Evolutionary conservation across 2,329 filamentous ascomycete genomes (phyloP), one percentile per base, ranked within the genome.

Genomic region (Venturia oleaginea): DNA sequence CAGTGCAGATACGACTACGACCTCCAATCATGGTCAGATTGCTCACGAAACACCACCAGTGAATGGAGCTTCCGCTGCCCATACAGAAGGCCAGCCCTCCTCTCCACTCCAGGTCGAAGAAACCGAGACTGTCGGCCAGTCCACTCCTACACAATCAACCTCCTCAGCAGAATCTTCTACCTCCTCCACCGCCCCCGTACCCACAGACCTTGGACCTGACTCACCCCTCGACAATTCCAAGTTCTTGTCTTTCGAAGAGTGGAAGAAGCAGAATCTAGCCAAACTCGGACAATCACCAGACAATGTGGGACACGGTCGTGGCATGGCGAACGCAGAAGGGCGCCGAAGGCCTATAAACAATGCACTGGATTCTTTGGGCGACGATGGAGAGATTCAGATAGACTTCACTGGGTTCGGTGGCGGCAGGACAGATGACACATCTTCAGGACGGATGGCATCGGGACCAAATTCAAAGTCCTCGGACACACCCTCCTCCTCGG

Each of bases 161-260:
- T 32, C 42, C 24, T 54, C 40, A 30, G 32, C 61, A n/a, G 32
- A 32, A 22, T 37, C 62, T 17, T 13, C 61, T 7, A 40, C 60
- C 19, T 24, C 42, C 42, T 69, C 73, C 27, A 64, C 72, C 19
- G 72, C 77, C 15, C 70, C 76, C 37, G 34, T 13, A 19, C 37
- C 59, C 19, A 42, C 37, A 60, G 82, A 86, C 64, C 72, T 79
- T 19, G 87, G 89, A 65, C 80, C 81, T 6, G 88, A 89, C 59
- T 87, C 85, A 1, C 81, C 84, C 0, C 79, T 89, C 13, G 87
- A 91, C 71, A 89, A 90, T 69, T 84, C 87, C 57, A 88, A 92
- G 7, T 97, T 97, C 74, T 86, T 97, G 70, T 97, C 94, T 0
- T 99, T 99, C 70, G 94, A 97, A 73, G 93, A 97, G 71, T 99